Evolutionary conservation across 2,329 filamentous ascomycete species (phyloP), one percentile per base, ranked within the genome.

Genomic region (Penicillium sp.): DNA sequence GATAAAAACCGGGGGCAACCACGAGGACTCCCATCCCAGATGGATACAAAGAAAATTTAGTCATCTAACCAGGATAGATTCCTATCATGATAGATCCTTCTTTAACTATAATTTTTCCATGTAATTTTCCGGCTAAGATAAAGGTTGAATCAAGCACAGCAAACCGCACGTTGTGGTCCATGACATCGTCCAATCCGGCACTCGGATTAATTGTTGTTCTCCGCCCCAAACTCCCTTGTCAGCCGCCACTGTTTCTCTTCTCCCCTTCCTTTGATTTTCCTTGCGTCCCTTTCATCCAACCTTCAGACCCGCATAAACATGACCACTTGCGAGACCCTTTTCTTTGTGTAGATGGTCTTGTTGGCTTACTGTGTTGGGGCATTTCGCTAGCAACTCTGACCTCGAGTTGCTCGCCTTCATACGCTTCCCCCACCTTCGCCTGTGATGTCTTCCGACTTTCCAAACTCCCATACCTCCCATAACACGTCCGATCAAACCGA

Each of bases 221-320:
- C 62, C 63, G 60, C 62, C 67, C 63, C 66, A 68, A 65, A 43
- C 35, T 52, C 63, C 67, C 68, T 69, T 66, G 67, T 70, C 68
- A 70, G 68, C 68, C 67, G 64, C 65, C 65, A 68, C 63, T 60
- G 56, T 60, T 58, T 58, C 45, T 61, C 52, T 65, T 56, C 62
- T 56, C 57, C 48, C 59, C 56, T 61, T 48, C 59, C 57, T 61
- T 48, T 53, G 52, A 59, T 27, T 53, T 61, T 63, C 64, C 59
- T 63, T 66, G 59, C 61, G 59, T 62, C 61, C 46, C 31, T 48
- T 48, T 19, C 21, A 27, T 27, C 14, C 22, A 27, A 19, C 10
- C 41, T 48, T 50, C 48, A 33, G n/a, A 26, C 26, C 43, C 22
- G 24, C 44, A 46, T 29, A 29, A 33, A n/a, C 26, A 46, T 27